Evolutionary conservation across 345 rosid species (phyloP), one percentile per base, ranked within the genome.

Genomic region (Brassica napus): DNA sequence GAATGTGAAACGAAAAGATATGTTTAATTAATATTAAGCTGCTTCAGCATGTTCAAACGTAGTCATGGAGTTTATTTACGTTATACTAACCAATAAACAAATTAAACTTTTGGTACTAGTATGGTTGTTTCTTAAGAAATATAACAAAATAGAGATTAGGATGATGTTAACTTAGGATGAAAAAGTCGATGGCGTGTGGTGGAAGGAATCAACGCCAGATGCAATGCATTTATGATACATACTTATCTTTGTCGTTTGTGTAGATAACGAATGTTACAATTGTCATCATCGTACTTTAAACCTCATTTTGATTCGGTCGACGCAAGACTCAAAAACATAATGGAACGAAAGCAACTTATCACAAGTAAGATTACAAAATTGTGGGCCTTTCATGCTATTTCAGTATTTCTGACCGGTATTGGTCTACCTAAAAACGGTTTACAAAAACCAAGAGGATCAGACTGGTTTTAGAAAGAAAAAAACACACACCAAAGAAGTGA

Each of bases 151-250:
- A 65, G 69, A 79, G 78, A 68, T 49, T 68, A 28, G 52, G 82
- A 68, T 68, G 63, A 73, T 78, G 78, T 73, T 11, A 73, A 32
- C 64, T 31, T 66, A 5, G 62, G 15, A 79, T 8, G 32, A 73
- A 23, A 21, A 60, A 60, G 82, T 60, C 74, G 69, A 79, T 73
- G 57, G 66, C 82, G 78, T 73, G 82, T 68, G 78, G 74, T 32
- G 77, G 62, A 73, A 60, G 77, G 54, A 73, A 67, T 15, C 63
- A 1, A 79, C 63, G 39, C 77, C 62, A 72, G 78, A 79, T 79
- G 30, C 82, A 79, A 60, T 79, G 82, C 64, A 79, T 59, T 65
- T 68, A 5, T 18, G n/a, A 69, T 66, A 23, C 68, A 73, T 59
- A 23, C 68, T 67, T 58, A 47, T 59, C 69, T 59, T 79, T 79